Evolutionary conservation across 2,329 filamentous ascomycete species (phyloP).

Genomic region (Penicillium olsonii): DNA sequence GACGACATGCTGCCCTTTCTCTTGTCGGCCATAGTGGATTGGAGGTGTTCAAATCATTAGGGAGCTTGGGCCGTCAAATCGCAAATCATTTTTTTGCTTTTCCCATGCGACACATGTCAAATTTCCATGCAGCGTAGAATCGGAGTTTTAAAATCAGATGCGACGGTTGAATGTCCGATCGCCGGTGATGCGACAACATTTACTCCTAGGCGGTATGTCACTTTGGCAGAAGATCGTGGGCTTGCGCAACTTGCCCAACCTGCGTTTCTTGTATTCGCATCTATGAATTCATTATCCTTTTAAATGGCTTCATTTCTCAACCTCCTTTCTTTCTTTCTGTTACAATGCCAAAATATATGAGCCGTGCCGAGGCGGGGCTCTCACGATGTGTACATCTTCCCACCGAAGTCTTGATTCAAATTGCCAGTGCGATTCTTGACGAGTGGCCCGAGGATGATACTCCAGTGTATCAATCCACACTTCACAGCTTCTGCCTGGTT

Average conservation of each 20-base stretch:
- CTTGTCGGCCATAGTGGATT: constrained; percentile 35
- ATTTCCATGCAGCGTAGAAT: no score
- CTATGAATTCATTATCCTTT: not conserved
- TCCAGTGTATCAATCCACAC: constrained; percentile 40
- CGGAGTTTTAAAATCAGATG: no score
- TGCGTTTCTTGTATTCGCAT: not conserved
- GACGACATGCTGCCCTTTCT: constrained; percentile 29
- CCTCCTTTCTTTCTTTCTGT: not conserved
- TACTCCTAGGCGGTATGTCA: not conserved
- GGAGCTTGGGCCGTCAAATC: constrained; percentile 28
- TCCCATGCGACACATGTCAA: not conserved
- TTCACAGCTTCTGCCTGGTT: constrained; percentile 56
- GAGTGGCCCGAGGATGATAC: not conserved
- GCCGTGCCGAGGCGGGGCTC: not conserved
- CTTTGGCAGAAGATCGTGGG: not conserved
- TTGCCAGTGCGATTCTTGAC: not conserved
- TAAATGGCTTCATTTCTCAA: not conserved
- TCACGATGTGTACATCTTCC: constrained; percentile 5
- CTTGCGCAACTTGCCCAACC: not conserved
- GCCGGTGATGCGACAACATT: not conserved
- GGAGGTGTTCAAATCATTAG: constrained; percentile 16
- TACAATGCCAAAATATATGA: not conserved
- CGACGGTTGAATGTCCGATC: not conserved
- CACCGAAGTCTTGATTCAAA: constrained; percentile 3
- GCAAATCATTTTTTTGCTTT: not conserved